Evolutionary conservation across 2,329 filamentous ascomycete genomes (phyloP).

Genomic region (Colletotrichum abscissum): DNA sequence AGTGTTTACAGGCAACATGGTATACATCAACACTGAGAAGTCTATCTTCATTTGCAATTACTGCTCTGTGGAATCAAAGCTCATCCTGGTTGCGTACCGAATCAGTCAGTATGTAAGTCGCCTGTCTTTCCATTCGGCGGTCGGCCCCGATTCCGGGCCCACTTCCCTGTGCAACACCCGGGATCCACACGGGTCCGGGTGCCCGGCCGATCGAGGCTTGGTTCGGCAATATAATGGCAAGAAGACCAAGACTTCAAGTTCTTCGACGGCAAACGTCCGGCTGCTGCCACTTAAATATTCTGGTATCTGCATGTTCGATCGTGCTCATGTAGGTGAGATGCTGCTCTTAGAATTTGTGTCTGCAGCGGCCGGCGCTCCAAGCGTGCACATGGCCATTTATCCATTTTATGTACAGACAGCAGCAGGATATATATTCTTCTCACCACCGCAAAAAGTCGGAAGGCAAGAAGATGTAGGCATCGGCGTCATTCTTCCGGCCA

Average conservation of each 20-base stretch:
- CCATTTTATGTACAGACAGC: background rate
- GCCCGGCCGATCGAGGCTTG: background rate
- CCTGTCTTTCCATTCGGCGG: no score
- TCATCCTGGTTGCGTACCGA: no score
- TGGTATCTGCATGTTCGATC: background rate
- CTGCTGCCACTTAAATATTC: background rate
- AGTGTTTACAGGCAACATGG: no score
- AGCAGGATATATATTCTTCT: no score
- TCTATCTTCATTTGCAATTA: no score
- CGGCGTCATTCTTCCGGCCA: constrained; percentile 15
- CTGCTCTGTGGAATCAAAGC: no score
- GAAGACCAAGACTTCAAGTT: background rate
- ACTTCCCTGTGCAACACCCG: background rate
- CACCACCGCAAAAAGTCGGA: background rate
- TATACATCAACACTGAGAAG: no score
- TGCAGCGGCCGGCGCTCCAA: background rate
- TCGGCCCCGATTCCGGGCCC: no score
- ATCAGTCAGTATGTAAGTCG: background rate
- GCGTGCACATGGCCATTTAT: background rate
- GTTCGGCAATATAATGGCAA: background rate
- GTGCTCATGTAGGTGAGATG: background rate
- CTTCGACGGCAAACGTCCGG: background rate
- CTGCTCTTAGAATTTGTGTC: background rate
- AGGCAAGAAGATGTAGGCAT: background rate
- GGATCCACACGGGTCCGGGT: background rate